phyloP scores from a whole-genome alignment of 495 filamentous ascomycete species.

The Acidiella bohemica region DNA sequence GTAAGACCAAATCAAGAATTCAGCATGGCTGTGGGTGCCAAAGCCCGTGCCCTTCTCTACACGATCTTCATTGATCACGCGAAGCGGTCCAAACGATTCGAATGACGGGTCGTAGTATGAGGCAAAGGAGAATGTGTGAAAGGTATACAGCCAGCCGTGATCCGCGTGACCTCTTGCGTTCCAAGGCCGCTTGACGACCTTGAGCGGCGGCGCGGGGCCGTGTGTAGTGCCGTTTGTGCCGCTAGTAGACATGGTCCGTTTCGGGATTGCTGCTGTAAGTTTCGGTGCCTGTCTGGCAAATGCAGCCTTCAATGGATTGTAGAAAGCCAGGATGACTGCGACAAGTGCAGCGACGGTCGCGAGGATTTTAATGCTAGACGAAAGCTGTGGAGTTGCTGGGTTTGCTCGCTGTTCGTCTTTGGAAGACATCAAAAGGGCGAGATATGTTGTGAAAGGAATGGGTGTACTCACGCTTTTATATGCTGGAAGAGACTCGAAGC shows the following conservation, averaged over 20 bases:
- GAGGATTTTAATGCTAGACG: slow-evolving; percentile 3
- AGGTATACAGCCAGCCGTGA: slow-evolving; percentile 74
- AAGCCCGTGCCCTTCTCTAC: slow-evolving; percentile 56
- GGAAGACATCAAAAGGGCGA: slow-evolving; percentile 2
- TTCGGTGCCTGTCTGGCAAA: slow-evolving; percentile 14
- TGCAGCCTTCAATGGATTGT: slow-evolving; percentile 17
- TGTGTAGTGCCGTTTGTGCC: slow-evolving; percentile 17
- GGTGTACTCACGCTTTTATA: too few species aligned
- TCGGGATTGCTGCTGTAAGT: slow-evolving; percentile 3
- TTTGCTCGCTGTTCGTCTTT: slow-evolving; percentile 3
- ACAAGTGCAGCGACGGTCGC: slow-evolving; percentile 16
- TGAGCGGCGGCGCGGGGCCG: slow-evolving; percentile 17
- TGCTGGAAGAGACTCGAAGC: too few species aligned
- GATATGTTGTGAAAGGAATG: too few species aligned
- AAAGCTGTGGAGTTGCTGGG: not conserved
- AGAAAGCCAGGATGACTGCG: slow-evolving; percentile 30
- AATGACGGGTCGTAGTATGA: slow-evolving; percentile 53
- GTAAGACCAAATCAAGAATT: slow-evolving; percentile 77
- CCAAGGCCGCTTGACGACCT: slow-evolving; percentile 31
- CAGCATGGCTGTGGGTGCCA: slow-evolving; percentile 65
- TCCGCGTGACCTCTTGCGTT: slow-evolving; percentile 54
- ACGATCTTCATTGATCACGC: slow-evolving; percentile 74
- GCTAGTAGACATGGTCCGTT: slow-evolving; percentile 25
- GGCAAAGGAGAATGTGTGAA: slow-evolving; percentile 73
- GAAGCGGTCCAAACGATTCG: slow-evolving; percentile 52